These are phyloP conservation scores for Colletotrichum endophyticum DNA, from an alignment of 2,329 filamentous ascomycete species.

Conservation along the genomic window DNA sequence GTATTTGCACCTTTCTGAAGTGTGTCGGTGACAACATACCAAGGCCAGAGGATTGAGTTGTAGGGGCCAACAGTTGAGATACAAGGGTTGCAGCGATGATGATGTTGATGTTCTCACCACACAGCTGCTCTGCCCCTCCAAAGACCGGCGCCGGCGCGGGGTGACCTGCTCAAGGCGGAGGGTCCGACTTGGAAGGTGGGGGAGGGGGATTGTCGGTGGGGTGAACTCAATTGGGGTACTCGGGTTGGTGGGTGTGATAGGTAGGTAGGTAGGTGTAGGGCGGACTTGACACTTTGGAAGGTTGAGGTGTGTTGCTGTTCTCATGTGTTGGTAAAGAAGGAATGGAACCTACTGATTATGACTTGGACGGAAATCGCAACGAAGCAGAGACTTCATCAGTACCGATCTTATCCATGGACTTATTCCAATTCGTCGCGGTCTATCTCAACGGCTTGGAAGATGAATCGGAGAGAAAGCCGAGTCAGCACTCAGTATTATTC, in stretches of 20 bases:
- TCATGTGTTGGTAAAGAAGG: background rate
- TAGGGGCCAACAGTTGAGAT: background rate
- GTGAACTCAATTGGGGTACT: background rate
- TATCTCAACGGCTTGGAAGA: background rate
- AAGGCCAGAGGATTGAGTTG: background rate
- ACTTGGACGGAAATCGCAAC: background rate
- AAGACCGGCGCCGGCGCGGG: background rate
- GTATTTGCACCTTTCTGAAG: background rate
- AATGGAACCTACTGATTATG: background rate
- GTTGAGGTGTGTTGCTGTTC: background rate
- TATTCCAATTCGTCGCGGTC: background rate
- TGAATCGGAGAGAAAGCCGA: background rate
- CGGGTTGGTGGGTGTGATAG: background rate
- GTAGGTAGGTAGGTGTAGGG: background rate
- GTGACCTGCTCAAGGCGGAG: background rate
- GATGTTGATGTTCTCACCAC: background rate
- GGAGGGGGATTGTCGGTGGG: background rate
- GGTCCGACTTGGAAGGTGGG: slow-evolving; percentile 2
- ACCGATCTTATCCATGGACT: background rate
- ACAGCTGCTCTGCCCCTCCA: background rate
- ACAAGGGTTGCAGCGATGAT: background rate
- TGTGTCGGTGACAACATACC: background rate
- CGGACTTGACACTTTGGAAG: background rate
- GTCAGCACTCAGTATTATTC: background rate
- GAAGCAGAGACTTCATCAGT: background rate